Evolutionary conservation across 345 rosid species (phyloP).

Genomic region (Brassica nigra): DNA sequence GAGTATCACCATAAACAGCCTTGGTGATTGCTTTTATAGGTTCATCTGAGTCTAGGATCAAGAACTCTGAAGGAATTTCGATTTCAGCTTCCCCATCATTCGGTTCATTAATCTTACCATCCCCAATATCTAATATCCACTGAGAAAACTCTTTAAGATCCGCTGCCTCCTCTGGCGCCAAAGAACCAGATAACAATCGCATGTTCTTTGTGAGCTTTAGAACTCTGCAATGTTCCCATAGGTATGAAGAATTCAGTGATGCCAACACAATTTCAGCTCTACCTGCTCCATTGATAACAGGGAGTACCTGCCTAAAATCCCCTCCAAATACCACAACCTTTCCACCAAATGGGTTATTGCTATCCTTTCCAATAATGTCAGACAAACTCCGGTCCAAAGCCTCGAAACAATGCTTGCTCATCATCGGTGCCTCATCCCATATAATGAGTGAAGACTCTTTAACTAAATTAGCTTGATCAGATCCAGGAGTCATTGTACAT

Average conservation of each 20-base stretch:
- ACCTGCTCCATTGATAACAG: background rate
- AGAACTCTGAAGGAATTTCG: background rate
- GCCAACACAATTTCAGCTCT: background rate
- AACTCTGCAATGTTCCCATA: background rate
- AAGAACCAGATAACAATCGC: background rate
- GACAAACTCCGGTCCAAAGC: too few relatives aligned
- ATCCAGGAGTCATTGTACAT: too few relatives aligned
- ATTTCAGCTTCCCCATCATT: background rate
- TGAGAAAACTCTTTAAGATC: background rate
- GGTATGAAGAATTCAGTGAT: background rate
- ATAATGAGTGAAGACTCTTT: too few relatives aligned
- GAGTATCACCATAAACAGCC: background rate
- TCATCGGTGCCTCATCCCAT: too few relatives aligned
- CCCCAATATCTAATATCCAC: background rate
- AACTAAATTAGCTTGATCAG: too few relatives aligned
- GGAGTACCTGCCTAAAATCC: background rate
- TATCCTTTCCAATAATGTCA: too few relatives aligned
- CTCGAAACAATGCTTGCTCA: too few relatives aligned
- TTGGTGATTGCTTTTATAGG: background rate
- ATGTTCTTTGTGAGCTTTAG: background rate
- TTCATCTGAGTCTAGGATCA: background rate
- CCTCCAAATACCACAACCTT: too few relatives aligned
- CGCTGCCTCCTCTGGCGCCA: background rate
- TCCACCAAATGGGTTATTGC: too few relatives aligned
- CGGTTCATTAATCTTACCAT: background rate